Conservation (phyloP, 2,329 filamentous ascomycete genomes). For the Sarocladium strictum region DNA sequence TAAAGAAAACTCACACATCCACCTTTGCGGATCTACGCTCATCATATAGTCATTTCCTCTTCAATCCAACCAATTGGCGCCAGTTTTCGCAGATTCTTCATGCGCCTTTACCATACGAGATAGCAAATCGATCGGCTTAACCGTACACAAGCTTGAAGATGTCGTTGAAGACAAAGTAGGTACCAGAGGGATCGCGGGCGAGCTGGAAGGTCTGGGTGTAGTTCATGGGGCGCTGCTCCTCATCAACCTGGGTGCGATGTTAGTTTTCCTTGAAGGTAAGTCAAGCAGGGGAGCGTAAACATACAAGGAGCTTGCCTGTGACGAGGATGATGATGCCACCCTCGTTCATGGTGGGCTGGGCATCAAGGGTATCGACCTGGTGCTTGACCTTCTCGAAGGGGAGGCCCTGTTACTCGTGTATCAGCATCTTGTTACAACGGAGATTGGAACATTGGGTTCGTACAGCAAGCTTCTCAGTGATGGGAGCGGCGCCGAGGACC, state of each 20-base stretch:
- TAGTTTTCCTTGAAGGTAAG: too few relatives aligned
- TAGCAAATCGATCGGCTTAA: conserved; percentile 25
- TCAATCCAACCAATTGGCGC: not conserved
- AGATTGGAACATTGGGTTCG: conserved; percentile 22
- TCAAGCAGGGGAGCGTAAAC: too few relatives aligned
- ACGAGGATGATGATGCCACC: conserved; percentile 81
- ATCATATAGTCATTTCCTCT: conserved; percentile 1
- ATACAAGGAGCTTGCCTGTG: conserved; percentile 77
- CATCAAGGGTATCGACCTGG: conserved; percentile 69
- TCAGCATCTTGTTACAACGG: not conserved
- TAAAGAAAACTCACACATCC: not conserved
- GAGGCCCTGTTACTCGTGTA: conserved; percentile 50
- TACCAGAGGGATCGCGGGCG: conserved; percentile 56
- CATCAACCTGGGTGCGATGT: conserved; percentile 62
- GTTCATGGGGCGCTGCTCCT: conserved; percentile 79
- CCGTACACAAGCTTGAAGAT: conserved; percentile 85
- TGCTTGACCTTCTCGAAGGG: conserved; percentile 81
- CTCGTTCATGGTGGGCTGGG: conserved; percentile 63
- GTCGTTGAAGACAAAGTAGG: conserved; percentile 89
- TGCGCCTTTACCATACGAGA: not conserved
- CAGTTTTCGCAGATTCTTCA: not conserved
- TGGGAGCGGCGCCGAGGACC: conserved; percentile 55
- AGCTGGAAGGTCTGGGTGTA: conserved; percentile 91
- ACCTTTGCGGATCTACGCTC: not conserved
- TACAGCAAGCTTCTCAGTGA: conserved; percentile 79